phyloP scores from a whole-genome alignment of 768 basidiomycete genomes.

The Russula emetica region DNA sequence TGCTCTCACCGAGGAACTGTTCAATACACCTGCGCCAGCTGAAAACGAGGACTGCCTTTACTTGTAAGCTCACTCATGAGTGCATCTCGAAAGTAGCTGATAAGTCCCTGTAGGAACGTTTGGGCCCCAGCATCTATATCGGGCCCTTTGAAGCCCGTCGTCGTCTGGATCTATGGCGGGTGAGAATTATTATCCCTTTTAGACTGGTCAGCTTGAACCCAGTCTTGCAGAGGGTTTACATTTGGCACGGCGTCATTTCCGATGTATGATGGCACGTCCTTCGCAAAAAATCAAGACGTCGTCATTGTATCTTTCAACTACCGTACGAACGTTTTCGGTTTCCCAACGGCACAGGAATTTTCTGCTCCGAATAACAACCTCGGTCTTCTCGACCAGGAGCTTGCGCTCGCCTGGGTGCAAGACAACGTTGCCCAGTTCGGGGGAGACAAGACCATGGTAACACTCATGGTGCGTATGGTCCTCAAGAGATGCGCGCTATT shows the following conservation, averaged over 20 bases:
- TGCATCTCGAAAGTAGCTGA: not conserved
- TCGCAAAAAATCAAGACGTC: constrained; percentile 20
- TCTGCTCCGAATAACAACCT: not conserved
- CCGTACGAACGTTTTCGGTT: constrained; percentile 22
- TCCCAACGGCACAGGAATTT: constrained; percentile 16
- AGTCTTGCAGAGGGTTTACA: constrained; percentile 1
- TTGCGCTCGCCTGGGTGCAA: too few species aligned
- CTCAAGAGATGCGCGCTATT: constrained; percentile 4
- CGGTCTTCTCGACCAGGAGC: too few species aligned
- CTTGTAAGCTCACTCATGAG: not conserved
- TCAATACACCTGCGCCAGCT: not conserved
- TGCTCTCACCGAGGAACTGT: not conserved
- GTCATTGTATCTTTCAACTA: constrained; percentile 21
- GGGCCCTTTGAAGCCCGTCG: constrained; percentile 12
- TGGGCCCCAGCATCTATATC: constrained; percentile 14
- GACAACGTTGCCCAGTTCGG: too few species aligned
- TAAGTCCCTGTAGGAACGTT: constrained; percentile 5
- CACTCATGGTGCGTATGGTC: constrained; percentile 31
- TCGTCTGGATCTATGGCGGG: constrained; percentile 23
- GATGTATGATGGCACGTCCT: constrained; percentile 18
- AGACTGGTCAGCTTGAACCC: not conserved
- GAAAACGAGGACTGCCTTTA: constrained; percentile 21
- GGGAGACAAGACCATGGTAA: constrained; percentile 41
- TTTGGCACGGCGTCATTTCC: constrained; percentile 13
- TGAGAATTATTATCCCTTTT: not conserved